A percentile compares a stretch with the other conserved stretches of the same genome.
phyloP scores from a whole-genome alignment of 2,329 filamentous ascomycete species.

The Fusarium camptoceras region DNA sequence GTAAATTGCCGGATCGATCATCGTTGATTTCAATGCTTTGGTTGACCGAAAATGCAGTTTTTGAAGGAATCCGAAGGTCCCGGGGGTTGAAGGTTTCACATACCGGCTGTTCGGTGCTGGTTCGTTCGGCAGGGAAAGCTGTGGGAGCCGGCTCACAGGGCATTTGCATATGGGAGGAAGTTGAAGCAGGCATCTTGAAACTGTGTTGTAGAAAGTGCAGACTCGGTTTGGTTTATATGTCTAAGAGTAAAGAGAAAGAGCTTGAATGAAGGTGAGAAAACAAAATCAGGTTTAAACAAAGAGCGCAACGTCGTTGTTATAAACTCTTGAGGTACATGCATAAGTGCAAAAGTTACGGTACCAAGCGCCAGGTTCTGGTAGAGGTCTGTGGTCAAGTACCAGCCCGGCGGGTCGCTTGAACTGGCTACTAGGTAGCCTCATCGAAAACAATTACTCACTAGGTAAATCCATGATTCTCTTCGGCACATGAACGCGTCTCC shows the following conservation, averaged over 20 bases:
- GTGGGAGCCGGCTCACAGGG: conserved; percentile 50
- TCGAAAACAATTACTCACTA: background rate
- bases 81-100: conserved; percentile 29
- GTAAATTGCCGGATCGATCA: background rate
- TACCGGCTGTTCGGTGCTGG: conserved; percentile 53
- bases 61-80: conserved; percentile 10
- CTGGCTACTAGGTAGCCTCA: background rate
- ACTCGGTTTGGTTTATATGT: background rate
- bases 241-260: background rate
- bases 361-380: background rate
- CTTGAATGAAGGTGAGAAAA: conserved; percentile 6
- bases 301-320: conserved; percentile 34
- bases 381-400: conserved; percentile 21
- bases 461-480: background rate
- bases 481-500: conserved; percentile 38
- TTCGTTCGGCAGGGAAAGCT: conserved; percentile 42
- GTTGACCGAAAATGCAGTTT: background rate
- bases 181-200: conserved; percentile 36
- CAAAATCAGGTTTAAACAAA: conserved; percentile 25
- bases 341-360: background rate
- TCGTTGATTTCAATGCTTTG: background rate
- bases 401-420: background rate
- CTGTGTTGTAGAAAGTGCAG: background rate
- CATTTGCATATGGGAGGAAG: conserved; percentile 46
- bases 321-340: conserved; percentile 13